Evolutionary conservation across 2,329 filamentous ascomycete genomes (phyloP), one percentile per base, ranked within the genome.

Genomic region (Trichoderma polysporum): DNA sequence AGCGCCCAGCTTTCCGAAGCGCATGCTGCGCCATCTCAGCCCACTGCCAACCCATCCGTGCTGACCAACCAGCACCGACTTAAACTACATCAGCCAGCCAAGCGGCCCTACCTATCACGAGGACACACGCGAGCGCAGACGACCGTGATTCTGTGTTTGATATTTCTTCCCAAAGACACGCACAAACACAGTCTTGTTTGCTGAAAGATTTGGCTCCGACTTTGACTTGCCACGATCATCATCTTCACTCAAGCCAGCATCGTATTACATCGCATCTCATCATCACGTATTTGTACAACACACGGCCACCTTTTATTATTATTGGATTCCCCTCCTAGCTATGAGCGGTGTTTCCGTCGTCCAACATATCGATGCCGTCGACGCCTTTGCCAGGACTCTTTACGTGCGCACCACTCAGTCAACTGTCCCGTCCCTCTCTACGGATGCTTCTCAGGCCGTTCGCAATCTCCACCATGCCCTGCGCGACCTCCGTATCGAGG

Each of bases 401-500:
- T 87, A 85, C 73, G 80, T 84, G 61, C 84, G 85, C 68, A 82
- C 83, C 60, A 83, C 83, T 69, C 73, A 78, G 27, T 74, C 72
- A 17, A 78, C 80, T 29, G 80, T 83, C 2, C 80, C 82, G 17
- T 76, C 80, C 2, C 80, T 83, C 49, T 85, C 87, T 67, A 79
- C 79, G 64, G 80, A 84, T 52, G 79, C 86, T 54, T 80, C 84
- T 15, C 73, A 76, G 15, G 81, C 83, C 39, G 81, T 89, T 45
- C 83, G 82, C 64, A 79, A 79, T 50, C 78, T 90, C 47, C 83
- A 89, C 70, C 82, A 82, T 6, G 83, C 84, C 13, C 78, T 90
- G 7, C 84, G 85, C 64, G 84, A 88, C 71, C 78, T 90, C 29
- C 85, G 84, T 64, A 79, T 82, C 69, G 87, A 89, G 76, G 82